Percentiles rank a stretch among this genome's conserved stretches.
Conservation (phyloP, 2,329 filamentous ascomycete genomes). For the Aspergillus hiratsukae region DNA sequence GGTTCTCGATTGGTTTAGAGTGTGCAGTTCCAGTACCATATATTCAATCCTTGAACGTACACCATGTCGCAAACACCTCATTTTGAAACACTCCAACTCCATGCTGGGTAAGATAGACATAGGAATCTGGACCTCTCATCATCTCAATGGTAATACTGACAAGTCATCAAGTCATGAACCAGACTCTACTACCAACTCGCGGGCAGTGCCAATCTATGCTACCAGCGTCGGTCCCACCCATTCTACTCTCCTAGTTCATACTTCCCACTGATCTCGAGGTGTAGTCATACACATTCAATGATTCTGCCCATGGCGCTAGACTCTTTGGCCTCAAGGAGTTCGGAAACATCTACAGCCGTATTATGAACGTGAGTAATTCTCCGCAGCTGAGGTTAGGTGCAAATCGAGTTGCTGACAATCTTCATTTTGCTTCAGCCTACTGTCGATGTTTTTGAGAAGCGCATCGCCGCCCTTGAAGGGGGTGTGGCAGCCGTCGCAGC, state of each 20-base stretch:
- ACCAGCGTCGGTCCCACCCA: constrained; percentile 57
- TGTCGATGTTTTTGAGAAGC: constrained; percentile 93
- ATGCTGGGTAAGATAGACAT: constrained; percentile 62
- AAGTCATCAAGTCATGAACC: constrained; percentile 62
- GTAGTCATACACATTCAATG: constrained; percentile 87
- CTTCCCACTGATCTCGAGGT: neutral
- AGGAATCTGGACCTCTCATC: constrained; percentile 2
- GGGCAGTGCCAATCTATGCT: constrained; percentile 94
- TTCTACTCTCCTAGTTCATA: neutral
- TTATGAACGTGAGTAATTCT: constrained; percentile 70
- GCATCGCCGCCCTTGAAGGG: constrained; percentile 90
- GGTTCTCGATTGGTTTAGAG: neutral
- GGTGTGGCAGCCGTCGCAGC: constrained; percentile 82
- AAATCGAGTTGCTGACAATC: neutral
- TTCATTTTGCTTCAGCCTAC: constrained; percentile 59
- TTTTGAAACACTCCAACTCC: constrained; percentile 82
- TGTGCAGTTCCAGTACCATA: neutral
- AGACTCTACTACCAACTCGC: constrained; percentile 75
- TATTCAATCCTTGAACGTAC: neutral
- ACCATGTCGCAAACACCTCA: constrained; percentile 43
- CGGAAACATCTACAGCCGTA: constrained; percentile 96
- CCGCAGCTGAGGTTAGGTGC: neutral
- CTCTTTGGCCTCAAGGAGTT: constrained; percentile 96
- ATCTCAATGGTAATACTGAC: constrained; percentile 3
- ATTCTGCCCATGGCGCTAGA: constrained; percentile 89